A percentile compares a stretch with the other conserved stretches of the same genome.
These are phyloP conservation scores for Cryphonectria japonica DNA, from an alignment of 2,329 filamentous ascomycete species.

Conservation along the genomic window DNA sequence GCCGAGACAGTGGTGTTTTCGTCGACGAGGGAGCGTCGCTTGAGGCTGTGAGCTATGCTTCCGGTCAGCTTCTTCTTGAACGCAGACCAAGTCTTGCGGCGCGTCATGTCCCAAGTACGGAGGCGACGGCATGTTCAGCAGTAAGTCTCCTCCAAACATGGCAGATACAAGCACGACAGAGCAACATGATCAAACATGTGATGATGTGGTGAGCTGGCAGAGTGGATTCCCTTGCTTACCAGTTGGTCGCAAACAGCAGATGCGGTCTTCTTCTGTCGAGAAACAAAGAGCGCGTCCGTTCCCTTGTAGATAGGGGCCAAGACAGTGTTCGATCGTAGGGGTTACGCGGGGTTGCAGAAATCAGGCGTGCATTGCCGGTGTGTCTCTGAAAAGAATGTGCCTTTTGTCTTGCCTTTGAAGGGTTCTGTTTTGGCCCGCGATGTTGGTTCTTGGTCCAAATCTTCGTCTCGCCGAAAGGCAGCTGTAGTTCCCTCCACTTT, in stretches of 20 bases:
- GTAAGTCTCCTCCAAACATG: background rate
- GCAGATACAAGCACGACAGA: background rate
- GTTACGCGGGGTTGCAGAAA: background rate
- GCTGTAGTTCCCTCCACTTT: slow-evolving; percentile 10
- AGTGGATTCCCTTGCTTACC: slow-evolving; percentile 24
- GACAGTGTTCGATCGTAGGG: background rate
- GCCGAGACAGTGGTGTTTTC: slow-evolving; percentile 1
- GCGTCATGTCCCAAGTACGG: slow-evolving; percentile 15
- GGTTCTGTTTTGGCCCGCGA: slow-evolving; percentile 21
- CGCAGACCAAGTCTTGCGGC: slow-evolving; percentile 20
- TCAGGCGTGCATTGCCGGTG: slow-evolving; percentile 15
- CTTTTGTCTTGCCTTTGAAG: slow-evolving; percentile 2
- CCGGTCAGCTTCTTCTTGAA: slow-evolving; percentile 26
- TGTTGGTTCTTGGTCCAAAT: slow-evolving; percentile 17
- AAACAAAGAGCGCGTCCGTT: background rate
- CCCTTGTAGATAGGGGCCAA: slow-evolving; percentile 11
- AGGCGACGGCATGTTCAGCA: slow-evolving; percentile 10
- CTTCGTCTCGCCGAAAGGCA: slow-evolving; percentile 19
- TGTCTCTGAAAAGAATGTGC: slow-evolving; percentile 16
- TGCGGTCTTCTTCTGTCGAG: background rate
- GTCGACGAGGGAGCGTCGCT: background rate
- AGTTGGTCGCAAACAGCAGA: slow-evolving; percentile 22
- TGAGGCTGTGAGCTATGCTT: slow-evolving; percentile 25
- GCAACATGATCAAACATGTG: background rate
- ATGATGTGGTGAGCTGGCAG: slow-evolving; percentile 18